Evolutionary conservation across 2,329 filamentous ascomycete genomes (phyloP), one percentile per base, ranked within the genome.

Genomic region (Fusarium sublunatum): DNA sequence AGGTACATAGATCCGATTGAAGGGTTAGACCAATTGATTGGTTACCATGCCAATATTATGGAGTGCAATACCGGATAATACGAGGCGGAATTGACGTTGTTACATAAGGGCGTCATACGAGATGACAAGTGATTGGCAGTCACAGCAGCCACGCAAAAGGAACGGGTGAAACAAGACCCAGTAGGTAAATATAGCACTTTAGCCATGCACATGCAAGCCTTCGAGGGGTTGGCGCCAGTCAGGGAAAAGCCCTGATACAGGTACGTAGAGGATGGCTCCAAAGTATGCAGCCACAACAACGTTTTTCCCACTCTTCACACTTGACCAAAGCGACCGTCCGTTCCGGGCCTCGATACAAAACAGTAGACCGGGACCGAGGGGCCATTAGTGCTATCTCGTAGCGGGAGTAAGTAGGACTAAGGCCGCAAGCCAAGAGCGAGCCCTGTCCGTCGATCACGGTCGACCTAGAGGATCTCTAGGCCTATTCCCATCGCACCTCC

Each of bases 71-170:
- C 22, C 31, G 19, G 39, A 35, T 26, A 39, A 62, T 65, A 64
- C 61, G 61, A 64, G 56, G 24, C 11, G 15, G 34, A 51, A 29
- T 39, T 44, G 29, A 34, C 26, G 4, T 29, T 34, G 6, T 31
- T 31, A 22, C 36, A 59, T 31, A 22, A 22, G 11, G 25, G 22
- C 19, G 50, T 44, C 61, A 58, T 62, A 62, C 61, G 61, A 64
- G 36, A 26, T 13, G 32, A 7, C n/a, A 22, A 65, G 15, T 62
- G 61, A 65, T 64, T 64, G 61, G 61, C n/a, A 40, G 44, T 22
- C 13, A 35, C 6, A 22, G 41, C 32, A 60, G 28, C 56, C 61
- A 64, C 61, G 60, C 51, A 32, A 46, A 46, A 51, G 53, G 41
- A 36, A 42, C 41, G 35, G 32, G 55, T 64, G 50, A 64, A 57